phyloP scores from a whole-genome alignment of 2,329 filamentous ascomycete species.

The Arthrobotrys sinensis region DNA sequence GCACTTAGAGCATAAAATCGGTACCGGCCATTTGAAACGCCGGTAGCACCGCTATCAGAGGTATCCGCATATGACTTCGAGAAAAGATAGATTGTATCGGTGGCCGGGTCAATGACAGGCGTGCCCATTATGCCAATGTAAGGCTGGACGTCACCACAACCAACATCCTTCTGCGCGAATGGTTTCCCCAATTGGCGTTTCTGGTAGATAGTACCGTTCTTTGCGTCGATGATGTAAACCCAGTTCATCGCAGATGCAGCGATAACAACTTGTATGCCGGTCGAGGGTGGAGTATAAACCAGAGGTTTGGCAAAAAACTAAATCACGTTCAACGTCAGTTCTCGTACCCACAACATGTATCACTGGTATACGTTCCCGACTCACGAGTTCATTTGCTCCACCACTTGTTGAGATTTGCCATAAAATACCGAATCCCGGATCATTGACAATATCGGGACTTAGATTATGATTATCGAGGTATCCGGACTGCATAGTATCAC shows the following conservation, averaged over 20 bases:
- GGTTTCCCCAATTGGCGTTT: conserved; percentile 69
- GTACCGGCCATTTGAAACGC: conserved; percentile 64
- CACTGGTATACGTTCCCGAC: background rate
- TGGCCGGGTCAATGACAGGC: conserved; percentile 69
- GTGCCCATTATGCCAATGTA: conserved; percentile 55
- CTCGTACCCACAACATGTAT: background rate
- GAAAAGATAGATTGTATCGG: conserved; percentile 70
- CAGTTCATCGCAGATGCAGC: conserved; percentile 64
- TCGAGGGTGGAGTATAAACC: conserved; percentile 68
- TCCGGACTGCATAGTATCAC: conserved; percentile 67
- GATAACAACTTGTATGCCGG: conserved; percentile 67
- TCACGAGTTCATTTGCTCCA: conserved; percentile 34
- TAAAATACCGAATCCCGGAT: conserved; percentile 66
- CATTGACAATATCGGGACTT: conserved; percentile 66
- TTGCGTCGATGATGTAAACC: conserved; percentile 68
- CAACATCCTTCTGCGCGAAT: conserved; percentile 71
- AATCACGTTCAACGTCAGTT: conserved; percentile 7
- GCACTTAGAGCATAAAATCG: conserved; percentile 66
- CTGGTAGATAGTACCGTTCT: conserved; percentile 67
- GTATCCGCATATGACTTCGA: conserved; percentile 68
- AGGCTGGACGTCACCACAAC: conserved; percentile 66
- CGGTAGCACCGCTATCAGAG: conserved; percentile 62
- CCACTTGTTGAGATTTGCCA: conserved; percentile 31
- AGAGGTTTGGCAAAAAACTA: conserved; percentile 71
- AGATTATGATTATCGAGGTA: conserved; percentile 69